Evolutionary conservation across 371 early-diverging fungal species (phyloP), one percentile per base, ranked within the genome.

Genomic region (Smittium culicis): DNA sequence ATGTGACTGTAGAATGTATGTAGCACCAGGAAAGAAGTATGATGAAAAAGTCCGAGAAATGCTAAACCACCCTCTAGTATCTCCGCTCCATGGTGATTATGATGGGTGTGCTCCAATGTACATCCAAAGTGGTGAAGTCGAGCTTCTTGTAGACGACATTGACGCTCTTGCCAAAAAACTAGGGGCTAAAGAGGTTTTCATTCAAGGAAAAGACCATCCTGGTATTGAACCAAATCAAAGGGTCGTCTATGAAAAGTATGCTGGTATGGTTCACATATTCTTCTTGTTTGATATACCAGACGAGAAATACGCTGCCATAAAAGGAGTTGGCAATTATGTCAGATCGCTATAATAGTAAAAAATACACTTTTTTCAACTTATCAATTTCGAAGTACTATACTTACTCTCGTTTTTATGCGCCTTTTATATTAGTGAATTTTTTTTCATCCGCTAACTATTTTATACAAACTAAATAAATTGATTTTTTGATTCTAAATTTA

Each of bases 61-160:
- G 60, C 67, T 76, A 0, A 66, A 54, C 24, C 69, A 73, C 25
- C 78, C 74, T n/a, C 67, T 68, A 27, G 73, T 74, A 27, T 73
- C 73, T 33, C 75, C 75, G 72, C 69, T 77, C 75, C 0, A 77
- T 75, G 74, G 80, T 73, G 28, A 77, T 78, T 54, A 73, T 83
- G 59, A 56, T 75, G 63, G 79, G 73, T 29, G 79, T 80, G 72
- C 83, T 77, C 66, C 60, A 63, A 79, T 72, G 54, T 73, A 62
- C 45, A 77, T 73, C 70, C 83, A 64, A 74, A 82, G 55, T 70
- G 85, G 84, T 69, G 79, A 71, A 56, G 69, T 69, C 61, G 79
- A 75, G 31, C 29, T 70, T 29, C 68, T 74, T 1, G 45, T 61
- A 33, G 72, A 74, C 34, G 70, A 74, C 14, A 68, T 74, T 32